phyloP scores from a whole-genome alignment of 2,329 filamentous ascomycete species.

The Epichloe brachyelytri region DNA sequence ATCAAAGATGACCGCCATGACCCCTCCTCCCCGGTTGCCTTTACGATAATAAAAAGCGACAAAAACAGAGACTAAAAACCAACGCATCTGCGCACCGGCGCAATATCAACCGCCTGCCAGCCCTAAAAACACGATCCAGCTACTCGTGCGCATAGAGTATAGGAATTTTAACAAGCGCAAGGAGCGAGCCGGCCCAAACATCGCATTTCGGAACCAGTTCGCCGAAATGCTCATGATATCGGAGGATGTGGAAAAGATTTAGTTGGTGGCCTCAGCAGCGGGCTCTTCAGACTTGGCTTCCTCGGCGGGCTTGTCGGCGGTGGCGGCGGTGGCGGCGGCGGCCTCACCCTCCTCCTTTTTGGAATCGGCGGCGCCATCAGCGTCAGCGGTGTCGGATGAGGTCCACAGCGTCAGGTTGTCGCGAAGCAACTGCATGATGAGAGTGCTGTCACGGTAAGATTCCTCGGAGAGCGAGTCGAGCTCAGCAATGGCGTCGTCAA shows the following conservation, averaged over 20 bases:
- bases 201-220: slow-evolving; percentile 22
- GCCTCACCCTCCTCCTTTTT: slow-evolving; percentile 50
- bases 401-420: slow-evolving; percentile 98
- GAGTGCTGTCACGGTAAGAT: slow-evolving; percentile 96
- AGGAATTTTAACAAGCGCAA: slow-evolving; percentile 6
- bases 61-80: slow-evolving; percentile 14
- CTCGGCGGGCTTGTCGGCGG: slow-evolving; percentile 23
- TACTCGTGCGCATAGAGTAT: slow-evolving; percentile 8
- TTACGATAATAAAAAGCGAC: slow-evolving; percentile 6
- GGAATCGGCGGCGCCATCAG: slow-evolving; percentile 46
- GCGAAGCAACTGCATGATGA: slow-evolving; percentile 98
- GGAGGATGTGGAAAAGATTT: slow-evolving; percentile 24
- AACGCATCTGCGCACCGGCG: slow-evolving; percentile 22
- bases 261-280: slow-evolving; percentile 37
- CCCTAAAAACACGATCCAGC: slow-evolving; percentile 19
- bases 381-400: slow-evolving; percentile 77
- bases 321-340: slow-evolving; percentile 7
- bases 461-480: slow-evolving; percentile 96
- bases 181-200: slow-evolving; percentile 13
- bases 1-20: slow-evolving; percentile 7
- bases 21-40: slow-evolving; percentile 20
- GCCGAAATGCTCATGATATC: slow-evolving; percentile 28
- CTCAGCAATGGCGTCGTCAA: slow-evolving; percentile 97
- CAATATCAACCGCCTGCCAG: slow-evolving; percentile 22
- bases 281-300: slow-evolving; percentile 34